Evolutionary conservation across 177 flowering plant species (phyloP).

Genomic region (Vitis hybrid): DNA sequence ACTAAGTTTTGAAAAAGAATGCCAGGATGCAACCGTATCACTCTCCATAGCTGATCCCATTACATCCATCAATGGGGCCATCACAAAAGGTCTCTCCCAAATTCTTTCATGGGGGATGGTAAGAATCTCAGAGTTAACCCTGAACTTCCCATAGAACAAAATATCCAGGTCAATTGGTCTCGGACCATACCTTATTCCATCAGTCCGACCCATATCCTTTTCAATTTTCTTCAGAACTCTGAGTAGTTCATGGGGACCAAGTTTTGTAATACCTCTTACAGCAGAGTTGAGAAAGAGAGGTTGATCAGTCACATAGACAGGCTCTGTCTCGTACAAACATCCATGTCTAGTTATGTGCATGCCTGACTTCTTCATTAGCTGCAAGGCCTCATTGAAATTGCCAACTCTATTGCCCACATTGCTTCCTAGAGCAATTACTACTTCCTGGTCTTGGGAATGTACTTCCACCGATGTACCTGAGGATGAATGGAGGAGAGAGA

Average conservation of each 20-base stretch:
- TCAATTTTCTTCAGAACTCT: constrained; percentile 76
- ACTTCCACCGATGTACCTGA: constrained; percentile 45
- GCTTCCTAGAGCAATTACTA: constrained; percentile 93
- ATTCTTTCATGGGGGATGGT: constrained; percentile 88
- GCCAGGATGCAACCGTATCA: constrained; percentile 77
- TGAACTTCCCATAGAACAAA: constrained; percentile 76
- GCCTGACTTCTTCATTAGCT: constrained; percentile 65
- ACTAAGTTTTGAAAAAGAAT: constrained; percentile 51
- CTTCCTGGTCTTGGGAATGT: constrained; percentile 70
- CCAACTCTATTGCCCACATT: constrained; percentile 78
- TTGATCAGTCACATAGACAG: constrained; percentile 91
- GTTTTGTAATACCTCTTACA: constrained; percentile 72
- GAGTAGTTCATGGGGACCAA: constrained; percentile 78
- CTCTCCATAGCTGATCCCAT: constrained; percentile 60
- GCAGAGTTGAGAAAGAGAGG: constrained; percentile 93
- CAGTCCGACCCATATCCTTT: constrained; percentile 78
- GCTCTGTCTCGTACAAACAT: constrained; percentile 88
- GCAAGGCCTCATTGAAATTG: constrained; percentile 75
- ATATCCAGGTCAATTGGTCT: constrained; percentile 93
- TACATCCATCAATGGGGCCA: constrained; percentile 86
- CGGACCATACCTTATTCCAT: constrained; percentile 88
- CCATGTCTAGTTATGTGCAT: constrained; percentile 67
- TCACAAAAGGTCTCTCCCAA: constrained; percentile 94
- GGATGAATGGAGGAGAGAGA: constrained; percentile 37
- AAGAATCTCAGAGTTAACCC: constrained; percentile 60